Evolutionary conservation across 768 basidiomycete genomes (phyloP), one percentile per base, ranked within the genome.

Genomic region (Suillus subluteus): DNA sequence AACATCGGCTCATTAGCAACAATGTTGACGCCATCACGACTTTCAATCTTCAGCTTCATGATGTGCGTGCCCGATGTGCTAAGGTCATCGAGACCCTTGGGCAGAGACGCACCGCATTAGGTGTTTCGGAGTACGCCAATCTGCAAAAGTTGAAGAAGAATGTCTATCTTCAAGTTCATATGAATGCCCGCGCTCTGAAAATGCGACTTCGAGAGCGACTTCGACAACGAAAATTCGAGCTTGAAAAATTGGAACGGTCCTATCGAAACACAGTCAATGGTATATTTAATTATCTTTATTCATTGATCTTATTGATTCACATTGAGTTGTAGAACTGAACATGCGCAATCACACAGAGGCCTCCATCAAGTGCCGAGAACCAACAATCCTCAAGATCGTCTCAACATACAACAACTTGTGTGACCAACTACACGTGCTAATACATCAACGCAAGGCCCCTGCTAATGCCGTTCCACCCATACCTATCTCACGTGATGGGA

Each of bases 101-200:
- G 23, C 2, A 59, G n/a, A 40, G 59, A 30, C 8, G 15, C 0
- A 35, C 23, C 30, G 35, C 30, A 12, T 58, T 71, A 35, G 68
- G 68, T 18, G n/a, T 67, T 21, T 59, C 62, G 13, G 54, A 40
- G 26, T n/a, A 6, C 16, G 58, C 35, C 6, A 55, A 69, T 18
- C 63, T 71, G 30, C 21, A 69, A 13, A 23, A 35, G 37, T 16
- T 69, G 21, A 63, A 62, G 54, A 46, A 48, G 12, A 64, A 64
- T 43, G 62, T 46, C 6, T 72, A 66, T 26, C 64, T 69, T 35
- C 64, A 43, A 65, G 61, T 58, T 9, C 61, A 62, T 32, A 70
- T 72, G 65, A 74, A 76, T 66, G 70, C 72, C 9, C 65, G 7
- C 0, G 70, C 72, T 21, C n/a, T 74, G 1, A 75, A 74, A 54